A percentile compares a stretch with the other conserved stretches of the same genome.
These are phyloP conservation scores for Mycena haematopus DNA, from an alignment of 768 basidiomycete species.

Conservation along the genomic window DNA sequence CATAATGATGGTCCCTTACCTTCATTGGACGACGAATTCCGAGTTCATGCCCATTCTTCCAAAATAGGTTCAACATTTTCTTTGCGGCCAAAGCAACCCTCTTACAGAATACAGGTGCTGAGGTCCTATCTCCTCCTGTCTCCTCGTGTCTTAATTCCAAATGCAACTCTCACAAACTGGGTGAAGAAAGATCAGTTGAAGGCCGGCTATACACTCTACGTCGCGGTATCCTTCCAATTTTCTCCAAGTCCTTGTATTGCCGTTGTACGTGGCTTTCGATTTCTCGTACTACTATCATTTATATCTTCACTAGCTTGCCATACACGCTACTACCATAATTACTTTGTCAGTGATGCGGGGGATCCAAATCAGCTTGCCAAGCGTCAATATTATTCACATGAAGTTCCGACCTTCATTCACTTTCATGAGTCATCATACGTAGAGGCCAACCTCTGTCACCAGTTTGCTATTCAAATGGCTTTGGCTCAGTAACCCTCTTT, in stretches of 20 bases:
- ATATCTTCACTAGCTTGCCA: background rate
- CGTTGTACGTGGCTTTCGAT: background rate
- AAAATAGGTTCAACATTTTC: too few species aligned
- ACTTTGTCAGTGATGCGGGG: background rate
- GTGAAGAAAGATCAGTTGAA: background rate
- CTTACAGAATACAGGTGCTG: background rate
- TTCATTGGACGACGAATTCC: background rate
- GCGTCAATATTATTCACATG: background rate
- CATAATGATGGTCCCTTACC: background rate
- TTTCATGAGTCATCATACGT: background rate
- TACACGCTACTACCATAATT: background rate
- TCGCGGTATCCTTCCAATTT: background rate
- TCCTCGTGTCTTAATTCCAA: background rate
- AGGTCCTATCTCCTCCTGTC: background rate
- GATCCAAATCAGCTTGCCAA: background rate
- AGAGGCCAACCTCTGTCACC: background rate
- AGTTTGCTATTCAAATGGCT: background rate
- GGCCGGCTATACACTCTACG: background rate
- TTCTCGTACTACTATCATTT: background rate
- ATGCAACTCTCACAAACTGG: background rate
- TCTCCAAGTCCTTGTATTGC: slow-evolving; percentile 5
- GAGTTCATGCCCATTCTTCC: background rate
- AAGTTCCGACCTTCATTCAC: background rate
- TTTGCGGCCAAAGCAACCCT: too few species aligned
- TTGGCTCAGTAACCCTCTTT: background rate